Evolutionary conservation across 108 stramenopile species (phyloP).

Genomic region (Skeletonema tropicum): DNA sequence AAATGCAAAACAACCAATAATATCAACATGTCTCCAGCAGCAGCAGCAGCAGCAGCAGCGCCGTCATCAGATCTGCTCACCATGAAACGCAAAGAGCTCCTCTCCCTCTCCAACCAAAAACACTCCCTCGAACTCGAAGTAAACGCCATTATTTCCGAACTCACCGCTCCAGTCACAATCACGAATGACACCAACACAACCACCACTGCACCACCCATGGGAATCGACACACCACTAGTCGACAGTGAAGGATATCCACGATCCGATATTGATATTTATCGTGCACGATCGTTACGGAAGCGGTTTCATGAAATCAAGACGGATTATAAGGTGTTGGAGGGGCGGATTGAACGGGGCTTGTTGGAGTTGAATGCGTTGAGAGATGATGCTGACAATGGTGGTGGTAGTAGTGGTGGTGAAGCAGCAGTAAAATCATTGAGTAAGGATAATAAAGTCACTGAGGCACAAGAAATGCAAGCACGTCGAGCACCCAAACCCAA

Average conservation of each 20-base stretch:
- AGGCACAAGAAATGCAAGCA: slow-evolving; percentile 40
- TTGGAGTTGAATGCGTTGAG: slow-evolving; percentile 51
- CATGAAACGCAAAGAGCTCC: slow-evolving; percentile 36
- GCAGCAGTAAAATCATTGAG: not conserved
- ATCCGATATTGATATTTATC: slow-evolving; percentile 87
- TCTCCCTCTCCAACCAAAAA: slow-evolving; percentile 64
- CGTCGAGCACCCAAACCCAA: slow-evolving; percentile 74
- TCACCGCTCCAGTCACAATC: slow-evolving; percentile 43
- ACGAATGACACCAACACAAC: slow-evolving; percentile 37
- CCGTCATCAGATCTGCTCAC: not conserved
- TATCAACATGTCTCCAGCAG: not conserved
- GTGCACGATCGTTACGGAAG: slow-evolving; percentile 72
- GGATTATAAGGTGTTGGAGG: slow-evolving; percentile 76
- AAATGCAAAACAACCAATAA: no score
- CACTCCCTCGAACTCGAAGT: slow-evolving; percentile 82
- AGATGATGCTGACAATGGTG: not conserved
- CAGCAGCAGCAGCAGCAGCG: not conserved
- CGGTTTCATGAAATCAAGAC: slow-evolving; percentile 78
- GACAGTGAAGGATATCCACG: slow-evolving; percentile 91
- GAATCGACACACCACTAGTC: slow-evolving; percentile 84
- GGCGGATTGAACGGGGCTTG: slow-evolving; percentile 67
- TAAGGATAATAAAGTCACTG: slow-evolving; percentile 13
- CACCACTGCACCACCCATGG: slow-evolving; percentile 70
- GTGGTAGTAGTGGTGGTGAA: no score
- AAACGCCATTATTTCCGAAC: slow-evolving; percentile 73